phyloP scores from a whole-genome alignment of 306 rosid genomes.

The Delonix regia region DNA sequence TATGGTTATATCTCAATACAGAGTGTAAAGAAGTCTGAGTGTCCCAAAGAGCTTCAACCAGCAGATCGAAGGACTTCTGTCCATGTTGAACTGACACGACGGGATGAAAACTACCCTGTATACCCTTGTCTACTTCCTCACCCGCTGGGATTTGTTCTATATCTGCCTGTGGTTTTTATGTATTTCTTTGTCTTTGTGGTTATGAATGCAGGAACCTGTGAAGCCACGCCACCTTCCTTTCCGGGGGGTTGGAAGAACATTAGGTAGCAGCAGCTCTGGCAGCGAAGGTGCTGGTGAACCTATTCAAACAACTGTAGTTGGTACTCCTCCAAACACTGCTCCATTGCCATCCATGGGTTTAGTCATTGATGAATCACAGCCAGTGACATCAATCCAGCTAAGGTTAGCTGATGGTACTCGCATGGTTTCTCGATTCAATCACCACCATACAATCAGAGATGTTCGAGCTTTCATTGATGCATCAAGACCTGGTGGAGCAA shows the following conservation, averaged over 20 bases:
- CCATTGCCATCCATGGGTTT: conserved; percentile 69
- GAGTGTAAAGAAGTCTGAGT: conserved; percentile 90
- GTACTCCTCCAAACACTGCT: conserved; percentile 45
- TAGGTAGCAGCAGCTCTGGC: conserved; percentile 57
- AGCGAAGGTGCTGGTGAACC: conserved; percentile 46
- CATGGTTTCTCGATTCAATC: conserved; percentile 90
- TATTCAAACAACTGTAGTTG: conserved; percentile 29
- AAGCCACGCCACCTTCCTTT: conserved; percentile 58
- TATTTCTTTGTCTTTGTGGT: not conserved
- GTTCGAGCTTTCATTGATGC: conserved; percentile 84
- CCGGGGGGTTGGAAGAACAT: conserved; percentile 89
- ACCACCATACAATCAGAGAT: conserved; percentile 84
- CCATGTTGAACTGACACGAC: conserved; percentile 63
- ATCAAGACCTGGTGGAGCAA: conserved; percentile 76
- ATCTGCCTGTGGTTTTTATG: not conserved
- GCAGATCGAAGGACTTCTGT: conserved; percentile 64
- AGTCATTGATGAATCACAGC: conserved; percentile 69
- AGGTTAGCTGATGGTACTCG: conserved; percentile 97
- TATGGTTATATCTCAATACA: conserved; percentile 46
- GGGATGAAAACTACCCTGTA: conserved; percentile 85
- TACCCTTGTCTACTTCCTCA: conserved; percentile 23
- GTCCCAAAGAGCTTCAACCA: conserved; percentile 88
- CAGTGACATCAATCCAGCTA: conserved; percentile 86
- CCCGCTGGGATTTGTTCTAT: conserved; percentile 2
- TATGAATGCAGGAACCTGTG: conserved; percentile 62